phyloP scores from a whole-genome alignment of 768 basidiomycete genomes.

The Tricholoma hemisulphureum region DNA sequence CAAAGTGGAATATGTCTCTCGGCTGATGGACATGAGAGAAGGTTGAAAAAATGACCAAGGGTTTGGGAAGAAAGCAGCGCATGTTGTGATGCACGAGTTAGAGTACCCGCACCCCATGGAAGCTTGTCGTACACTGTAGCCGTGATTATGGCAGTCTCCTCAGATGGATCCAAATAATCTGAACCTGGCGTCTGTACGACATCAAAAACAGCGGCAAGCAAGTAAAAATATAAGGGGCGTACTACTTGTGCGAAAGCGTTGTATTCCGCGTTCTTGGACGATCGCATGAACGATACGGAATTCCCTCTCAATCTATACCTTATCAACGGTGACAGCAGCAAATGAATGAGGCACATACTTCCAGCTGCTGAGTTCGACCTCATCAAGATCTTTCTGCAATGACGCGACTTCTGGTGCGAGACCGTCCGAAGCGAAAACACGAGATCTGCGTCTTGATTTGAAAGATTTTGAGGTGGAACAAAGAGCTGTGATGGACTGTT shows the following conservation, averaged over 20 bases:
- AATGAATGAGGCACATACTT: slow-evolving; percentile 41
- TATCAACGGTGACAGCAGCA: not conserved
- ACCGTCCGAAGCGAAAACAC: slow-evolving; percentile 37
- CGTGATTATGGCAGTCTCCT: slow-evolving; percentile 48
- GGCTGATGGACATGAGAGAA: slow-evolving; percentile 62
- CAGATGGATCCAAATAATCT: not conserved
- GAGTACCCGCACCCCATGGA: slow-evolving; percentile 57
- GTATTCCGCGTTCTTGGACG: slow-evolving; percentile 63
- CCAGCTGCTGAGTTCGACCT: slow-evolving; percentile 56
- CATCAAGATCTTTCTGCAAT: slow-evolving; percentile 52
- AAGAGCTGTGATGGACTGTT: slow-evolving; percentile 39
- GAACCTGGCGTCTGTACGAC: not conserved
- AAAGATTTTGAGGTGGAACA: slow-evolving; percentile 28
- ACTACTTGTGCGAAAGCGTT: slow-evolving; percentile 53
- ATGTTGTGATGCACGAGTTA: slow-evolving; percentile 67
- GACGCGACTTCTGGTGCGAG: slow-evolving; percentile 45
- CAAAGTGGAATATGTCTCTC: slow-evolving; percentile 21
- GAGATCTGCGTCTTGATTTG: slow-evolving; percentile 32
- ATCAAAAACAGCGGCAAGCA: not conserved
- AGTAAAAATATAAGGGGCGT: slow-evolving; percentile 9
- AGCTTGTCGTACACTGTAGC: slow-evolving; percentile 61
- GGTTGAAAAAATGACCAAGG: slow-evolving; percentile 56
- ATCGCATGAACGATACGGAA: slow-evolving; percentile 60
- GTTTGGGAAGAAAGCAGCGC: slow-evolving; percentile 70
- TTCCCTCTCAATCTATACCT: slow-evolving; percentile 37